phyloP scores from a whole-genome alignment of 139 green algal species.

The Closterium sp. region DNA sequence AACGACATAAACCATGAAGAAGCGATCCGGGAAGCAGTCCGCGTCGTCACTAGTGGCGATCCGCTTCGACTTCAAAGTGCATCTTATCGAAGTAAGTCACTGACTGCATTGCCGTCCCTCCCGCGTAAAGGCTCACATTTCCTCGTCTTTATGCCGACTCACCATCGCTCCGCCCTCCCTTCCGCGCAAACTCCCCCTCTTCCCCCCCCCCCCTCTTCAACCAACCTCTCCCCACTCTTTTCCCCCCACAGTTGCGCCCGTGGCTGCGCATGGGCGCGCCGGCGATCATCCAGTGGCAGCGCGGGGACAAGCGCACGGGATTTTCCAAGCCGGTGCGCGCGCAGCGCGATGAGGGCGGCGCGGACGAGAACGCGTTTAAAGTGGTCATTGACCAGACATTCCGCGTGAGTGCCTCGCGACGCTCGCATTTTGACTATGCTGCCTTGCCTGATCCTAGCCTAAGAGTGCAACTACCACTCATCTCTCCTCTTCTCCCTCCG shows the following conservation, averaged over 20 bases:
- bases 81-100: neutral
- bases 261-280: constrained; percentile 3
- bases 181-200: too few relatives aligned
- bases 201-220: too few relatives aligned
- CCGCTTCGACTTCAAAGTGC: neutral
- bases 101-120: too few relatives aligned
- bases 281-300: constrained; percentile 21
- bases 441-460: neutral
- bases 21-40: neutral
- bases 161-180: too few relatives aligned
- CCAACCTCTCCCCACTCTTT: too few relatives aligned
- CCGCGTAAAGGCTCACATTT: too few relatives aligned
- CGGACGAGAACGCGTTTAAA: neutral
- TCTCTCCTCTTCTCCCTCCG: neutral
- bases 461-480: neutral
- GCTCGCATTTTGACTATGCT: neutral
- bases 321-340: constrained; percentile 2
- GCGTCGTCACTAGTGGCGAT: neutral
- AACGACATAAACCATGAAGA: neutral
- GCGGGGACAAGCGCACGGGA: constrained; percentile 8
- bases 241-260: constrained; percentile 4
- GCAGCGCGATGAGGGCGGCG: neutral
- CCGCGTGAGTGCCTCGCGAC: neutral
- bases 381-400: neutral
- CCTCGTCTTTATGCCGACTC: too few relatives aligned